Evolutionary conservation across 2,329 filamentous ascomycete genomes (phyloP).

Genomic region (Rhinocladiella similis): DNA sequence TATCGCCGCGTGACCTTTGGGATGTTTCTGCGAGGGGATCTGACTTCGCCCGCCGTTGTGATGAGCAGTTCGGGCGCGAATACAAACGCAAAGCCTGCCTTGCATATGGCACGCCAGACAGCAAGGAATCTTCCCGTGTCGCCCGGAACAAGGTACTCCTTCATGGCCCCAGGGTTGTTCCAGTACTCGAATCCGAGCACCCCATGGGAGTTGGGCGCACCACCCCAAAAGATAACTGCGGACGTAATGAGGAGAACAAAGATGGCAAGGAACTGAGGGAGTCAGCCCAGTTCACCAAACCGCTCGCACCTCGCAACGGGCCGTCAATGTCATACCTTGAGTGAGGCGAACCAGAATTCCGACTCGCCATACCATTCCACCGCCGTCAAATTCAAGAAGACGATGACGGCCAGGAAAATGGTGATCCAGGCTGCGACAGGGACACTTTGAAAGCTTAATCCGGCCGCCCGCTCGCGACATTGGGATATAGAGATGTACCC

Average conservation of each 20-base stretch:
- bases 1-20: conserved; percentile 76
- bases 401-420: conserved; percentile 42
- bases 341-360: conserved; percentile 37
- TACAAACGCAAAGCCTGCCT: conserved; percentile 56
- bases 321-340: conserved; percentile 54
- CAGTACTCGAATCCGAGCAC: conserved; percentile 49
- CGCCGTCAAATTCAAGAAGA: conserved; percentile 42
- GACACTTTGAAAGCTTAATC: too few species aligned
- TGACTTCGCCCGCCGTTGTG: conserved; percentile 67
- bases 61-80: conserved; percentile 67
- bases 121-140: conserved; percentile 40
- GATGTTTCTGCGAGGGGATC: conserved; percentile 68
- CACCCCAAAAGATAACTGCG: conserved; percentile 50
- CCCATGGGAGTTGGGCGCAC: conserved; percentile 45
- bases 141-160: conserved; percentile 58
- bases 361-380: conserved; percentile 44
- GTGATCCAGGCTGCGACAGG: conserved; percentile 49
- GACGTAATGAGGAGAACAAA: conserved; percentile 50
- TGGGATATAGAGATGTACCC: too few species aligned
- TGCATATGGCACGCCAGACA: neutral
- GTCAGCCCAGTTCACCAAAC: too few species aligned
- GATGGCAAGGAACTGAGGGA: too few species aligned
- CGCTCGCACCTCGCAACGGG: too few species aligned
- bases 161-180: conserved; percentile 60
- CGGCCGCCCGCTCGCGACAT: too few species aligned